Conservation (phyloP, 805 yeast species). For the Danielia reshetovae region DNA sequence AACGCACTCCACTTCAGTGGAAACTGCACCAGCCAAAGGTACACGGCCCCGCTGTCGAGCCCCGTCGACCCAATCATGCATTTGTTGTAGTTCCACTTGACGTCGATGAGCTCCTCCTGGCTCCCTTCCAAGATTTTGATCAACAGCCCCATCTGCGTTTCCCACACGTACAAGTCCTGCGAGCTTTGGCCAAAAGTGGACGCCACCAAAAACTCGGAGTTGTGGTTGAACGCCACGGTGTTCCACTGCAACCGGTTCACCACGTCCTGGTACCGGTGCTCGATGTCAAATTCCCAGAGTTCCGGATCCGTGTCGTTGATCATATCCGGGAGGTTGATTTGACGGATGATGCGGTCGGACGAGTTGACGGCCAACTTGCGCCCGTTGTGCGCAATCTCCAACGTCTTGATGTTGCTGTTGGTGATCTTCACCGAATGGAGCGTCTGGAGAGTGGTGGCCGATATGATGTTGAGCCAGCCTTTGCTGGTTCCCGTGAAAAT, state of each 20-base stretch:
- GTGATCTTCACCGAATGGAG: conserved; percentile 56
- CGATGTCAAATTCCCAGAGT: conserved; percentile 55
- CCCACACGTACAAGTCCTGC: conserved; percentile 91
- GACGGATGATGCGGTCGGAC: conserved; percentile 74
- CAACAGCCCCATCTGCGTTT: conserved; percentile 80
- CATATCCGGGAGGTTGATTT: conserved; percentile 47
- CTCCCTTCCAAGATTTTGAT: conserved; percentile 89
- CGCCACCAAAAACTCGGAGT: conserved; percentile 81
- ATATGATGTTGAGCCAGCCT: conserved; percentile 64
- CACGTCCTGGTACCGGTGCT: conserved; percentile 84
- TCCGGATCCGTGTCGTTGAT: conserved; percentile 26
- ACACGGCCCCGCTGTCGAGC: conserved; percentile 76
- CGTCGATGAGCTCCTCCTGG: conserved; percentile 78
- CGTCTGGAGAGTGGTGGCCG: conserved; percentile 25
- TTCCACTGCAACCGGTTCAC: conserved; percentile 90
- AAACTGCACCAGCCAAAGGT: conserved; percentile 74
- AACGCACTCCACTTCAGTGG: conserved; percentile 96
- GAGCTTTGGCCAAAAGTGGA: conserved; percentile 79
- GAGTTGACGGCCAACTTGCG: conserved; percentile 66
- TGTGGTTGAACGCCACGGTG: conserved; percentile 66
- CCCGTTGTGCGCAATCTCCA: conserved; percentile 56
- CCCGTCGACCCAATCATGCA: conserved; percentile 83
- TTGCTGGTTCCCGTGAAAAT: conserved; percentile 75
- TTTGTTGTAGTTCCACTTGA: conserved; percentile 77
- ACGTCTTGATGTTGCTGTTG: conserved; percentile 65